phyloP scores from a whole-genome alignment of 2,329 filamentous ascomycete species.

The Trichoderma atroviride region DNA sequence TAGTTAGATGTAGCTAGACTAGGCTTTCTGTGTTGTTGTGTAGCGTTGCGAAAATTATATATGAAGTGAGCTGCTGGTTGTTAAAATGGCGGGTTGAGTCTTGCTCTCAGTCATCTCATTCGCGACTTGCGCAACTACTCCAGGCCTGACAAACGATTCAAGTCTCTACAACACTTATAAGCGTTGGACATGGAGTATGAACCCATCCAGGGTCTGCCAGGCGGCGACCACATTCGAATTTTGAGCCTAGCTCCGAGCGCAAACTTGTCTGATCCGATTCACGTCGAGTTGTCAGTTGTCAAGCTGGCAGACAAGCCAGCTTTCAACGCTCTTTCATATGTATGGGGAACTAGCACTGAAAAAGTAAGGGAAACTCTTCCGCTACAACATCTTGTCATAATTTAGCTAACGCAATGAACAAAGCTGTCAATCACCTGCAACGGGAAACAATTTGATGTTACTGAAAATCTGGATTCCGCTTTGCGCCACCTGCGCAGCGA shows the following conservation, averaged over 20 bases:
- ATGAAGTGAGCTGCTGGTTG: neutral
- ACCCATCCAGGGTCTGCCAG: constrained; percentile 30
- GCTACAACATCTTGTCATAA: neutral
- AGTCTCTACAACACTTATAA: neutral
- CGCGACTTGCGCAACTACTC: neutral
- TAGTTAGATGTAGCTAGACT: neutral
- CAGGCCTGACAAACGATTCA: neutral
- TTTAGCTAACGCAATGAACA: neutral
- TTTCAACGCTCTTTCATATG: constrained; percentile 13
- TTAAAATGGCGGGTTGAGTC: neutral
- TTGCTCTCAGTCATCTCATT: neutral
- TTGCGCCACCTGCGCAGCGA: constrained; percentile 12
- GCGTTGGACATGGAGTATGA: constrained; percentile 11
- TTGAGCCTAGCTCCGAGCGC: constrained; percentile 5
- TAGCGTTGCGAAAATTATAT: neutral
- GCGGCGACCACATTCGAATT: constrained; percentile 15
- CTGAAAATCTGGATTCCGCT: constrained; percentile 11
- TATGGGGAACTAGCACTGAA: constrained; percentile 1
- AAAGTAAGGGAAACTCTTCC: neutral
- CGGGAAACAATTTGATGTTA: constrained; percentile 11
- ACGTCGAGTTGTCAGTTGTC: neutral
- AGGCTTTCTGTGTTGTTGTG: neutral
- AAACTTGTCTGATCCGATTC: constrained; percentile 6
- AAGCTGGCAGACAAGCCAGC: neutral
- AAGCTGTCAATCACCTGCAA: constrained; percentile 10